These are phyloP conservation scores for Stagonosporopsis chrysanthemi DNA, from an alignment of 2,329 filamentous ascomycete species.

Conservation along the genomic window DNA sequence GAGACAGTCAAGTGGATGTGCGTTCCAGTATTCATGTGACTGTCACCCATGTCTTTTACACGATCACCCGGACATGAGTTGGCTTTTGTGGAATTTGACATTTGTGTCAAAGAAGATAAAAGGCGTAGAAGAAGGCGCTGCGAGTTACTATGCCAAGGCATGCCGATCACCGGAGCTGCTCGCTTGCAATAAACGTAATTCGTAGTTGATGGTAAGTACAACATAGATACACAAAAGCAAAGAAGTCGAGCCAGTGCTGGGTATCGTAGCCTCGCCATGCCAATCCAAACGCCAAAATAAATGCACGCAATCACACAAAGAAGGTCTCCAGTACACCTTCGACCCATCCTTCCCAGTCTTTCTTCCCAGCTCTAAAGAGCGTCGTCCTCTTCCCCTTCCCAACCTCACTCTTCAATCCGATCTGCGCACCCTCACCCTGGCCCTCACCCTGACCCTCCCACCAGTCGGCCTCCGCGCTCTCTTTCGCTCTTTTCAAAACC, in stretches of 20 bases:
- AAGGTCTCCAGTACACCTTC: constrained; percentile 27
- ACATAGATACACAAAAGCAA: neutral
- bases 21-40: no score
- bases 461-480: constrained; percentile 56
- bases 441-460: constrained; percentile 50
- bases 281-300: neutral
- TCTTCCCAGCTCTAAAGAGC: neutral
- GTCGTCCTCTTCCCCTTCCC: constrained; percentile 24
- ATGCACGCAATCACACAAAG: constrained; percentile 14
- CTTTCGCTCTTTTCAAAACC: constrained; percentile 51
- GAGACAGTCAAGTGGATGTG: no score
- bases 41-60: no score
- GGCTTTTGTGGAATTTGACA: no score
- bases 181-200: no score
- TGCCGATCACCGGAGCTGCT: no score
- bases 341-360: constrained; percentile 33
- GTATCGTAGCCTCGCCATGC: constrained; percentile 8
- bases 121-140: no score
- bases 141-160: no score
- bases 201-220: neutral
- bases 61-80: no score
- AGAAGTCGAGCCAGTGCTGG: neutral
- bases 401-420: constrained; percentile 33
- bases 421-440: constrained; percentile 41
- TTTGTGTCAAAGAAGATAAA: no score